Conservation (phyloP, 805 yeast genomes). For the Myxozyma neotropica region DNA sequence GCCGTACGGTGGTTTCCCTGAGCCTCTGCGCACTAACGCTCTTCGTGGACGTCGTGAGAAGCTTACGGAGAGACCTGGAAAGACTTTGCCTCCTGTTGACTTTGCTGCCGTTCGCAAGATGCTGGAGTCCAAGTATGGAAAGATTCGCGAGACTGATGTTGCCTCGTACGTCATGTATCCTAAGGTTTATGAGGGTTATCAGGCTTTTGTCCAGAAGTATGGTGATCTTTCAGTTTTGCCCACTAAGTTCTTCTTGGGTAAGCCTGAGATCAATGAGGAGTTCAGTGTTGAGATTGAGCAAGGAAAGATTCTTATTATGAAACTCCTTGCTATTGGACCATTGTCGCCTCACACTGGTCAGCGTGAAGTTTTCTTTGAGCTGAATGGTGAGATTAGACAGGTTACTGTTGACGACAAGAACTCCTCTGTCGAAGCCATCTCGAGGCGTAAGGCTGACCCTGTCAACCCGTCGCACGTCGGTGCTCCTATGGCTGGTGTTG, state of each 20-base stretch:
- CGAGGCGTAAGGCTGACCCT: constrained; percentile 88
- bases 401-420: constrained; percentile 87
- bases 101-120: constrained; percentile 71
- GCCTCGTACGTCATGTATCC: constrained; percentile 98
- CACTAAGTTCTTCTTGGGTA: constrained; percentile 84
- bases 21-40: constrained; percentile 91
- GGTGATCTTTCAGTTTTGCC: constrained; percentile 96
- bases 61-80: constrained; percentile 88
- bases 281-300: constrained; percentile 85
- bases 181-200: constrained; percentile 89
- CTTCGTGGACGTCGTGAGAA: constrained; percentile 91
- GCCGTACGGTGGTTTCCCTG: constrained; percentile 99
- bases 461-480: constrained; percentile 90
- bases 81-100: constrained; percentile 82
- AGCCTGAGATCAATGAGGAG: constrained; percentile 87
- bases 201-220: constrained; percentile 68
- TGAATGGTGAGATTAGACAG: constrained; percentile 97
- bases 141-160: constrained; percentile 72
- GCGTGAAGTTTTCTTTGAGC: constrained; percentile 95
- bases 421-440: constrained; percentile 78
- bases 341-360: constrained; percentile 80
- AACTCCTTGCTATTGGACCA: constrained; percentile 91
- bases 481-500: constrained; percentile 99
- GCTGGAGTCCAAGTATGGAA: constrained; percentile 72
- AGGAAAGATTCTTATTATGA: constrained; percentile 91